A percentile compares a stretch with the other conserved stretches of the same genome.
phyloP scores from a whole-genome alignment of 805 yeast species.

The Wickerhamiella occidentalis region DNA sequence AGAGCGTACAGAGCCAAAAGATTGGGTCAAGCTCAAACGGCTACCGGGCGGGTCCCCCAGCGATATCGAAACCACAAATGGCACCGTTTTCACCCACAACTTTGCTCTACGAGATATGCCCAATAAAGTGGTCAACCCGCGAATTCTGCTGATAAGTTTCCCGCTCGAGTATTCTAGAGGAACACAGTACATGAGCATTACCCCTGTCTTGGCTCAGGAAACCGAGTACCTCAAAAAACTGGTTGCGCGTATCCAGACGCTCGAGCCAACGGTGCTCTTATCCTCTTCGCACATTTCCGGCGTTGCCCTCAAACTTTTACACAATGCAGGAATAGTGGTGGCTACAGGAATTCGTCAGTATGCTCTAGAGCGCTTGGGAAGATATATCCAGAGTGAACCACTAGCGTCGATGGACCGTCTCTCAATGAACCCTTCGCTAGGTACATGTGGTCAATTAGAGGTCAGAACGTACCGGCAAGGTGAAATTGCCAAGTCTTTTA shows the following conservation, averaged over 20 bases:
- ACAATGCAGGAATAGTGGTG: slow-evolving; percentile 68
- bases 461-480: slow-evolving; percentile 52
- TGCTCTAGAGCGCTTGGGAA: slow-evolving; percentile 64
- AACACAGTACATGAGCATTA: slow-evolving; percentile 68
- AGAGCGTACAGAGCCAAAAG: slow-evolving; percentile 74
- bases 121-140: slow-evolving; percentile 47
- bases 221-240: slow-evolving; percentile 69
- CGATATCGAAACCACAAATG: slow-evolving; percentile 56
- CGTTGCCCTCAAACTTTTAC: slow-evolving; percentile 57
- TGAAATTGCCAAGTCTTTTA: slow-evolving; percentile 46
- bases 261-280: slow-evolving; percentile 68
- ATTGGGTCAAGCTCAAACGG: slow-evolving; percentile 75
- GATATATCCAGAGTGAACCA: slow-evolving; percentile 73
- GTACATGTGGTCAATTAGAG: slow-evolving; percentile 61
- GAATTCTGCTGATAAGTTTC: slow-evolving; percentile 71
- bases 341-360: slow-evolving; percentile 70
- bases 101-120: slow-evolving; percentile 76
- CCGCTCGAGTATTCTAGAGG: slow-evolving; percentile 75
- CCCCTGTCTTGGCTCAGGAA: slow-evolving; percentile 79
- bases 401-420: slow-evolving; percentile 76
- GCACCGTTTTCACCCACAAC: slow-evolving; percentile 72
- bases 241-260: slow-evolving; percentile 61
- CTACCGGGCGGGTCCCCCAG: slow-evolving; percentile 61
- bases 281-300: slow-evolving; percentile 76
- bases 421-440: slow-evolving; percentile 59